phyloP scores from a whole-genome alignment of 2,329 filamentous ascomycete species.

The Diaporthe sp. region DNA sequence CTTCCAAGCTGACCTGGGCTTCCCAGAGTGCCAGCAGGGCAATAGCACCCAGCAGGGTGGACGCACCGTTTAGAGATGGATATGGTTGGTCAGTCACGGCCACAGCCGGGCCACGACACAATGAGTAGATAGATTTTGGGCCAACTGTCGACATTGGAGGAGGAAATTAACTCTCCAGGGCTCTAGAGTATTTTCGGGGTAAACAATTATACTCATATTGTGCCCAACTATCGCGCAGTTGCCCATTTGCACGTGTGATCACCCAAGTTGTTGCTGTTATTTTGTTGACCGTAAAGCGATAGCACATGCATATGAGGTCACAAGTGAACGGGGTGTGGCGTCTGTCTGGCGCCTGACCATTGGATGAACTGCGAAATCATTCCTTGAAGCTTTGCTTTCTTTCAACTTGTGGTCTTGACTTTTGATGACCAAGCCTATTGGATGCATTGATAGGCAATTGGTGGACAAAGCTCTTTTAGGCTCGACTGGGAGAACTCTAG shows the following conservation, averaged over 20 bases:
- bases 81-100: background rate
- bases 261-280: too few species aligned
- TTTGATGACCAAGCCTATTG: background rate
- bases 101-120: background rate
- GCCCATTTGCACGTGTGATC: too few species aligned
- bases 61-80: background rate
- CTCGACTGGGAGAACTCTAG: background rate
- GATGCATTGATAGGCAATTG: too few species aligned
- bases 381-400: background rate
- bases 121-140: background rate
- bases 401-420: background rate
- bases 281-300: too few species aligned
- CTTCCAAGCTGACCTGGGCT: slow-evolving; percentile 34
- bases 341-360: background rate
- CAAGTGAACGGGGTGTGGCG: background rate
- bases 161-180: background rate
- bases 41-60: too few species aligned
- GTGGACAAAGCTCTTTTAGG: background rate
- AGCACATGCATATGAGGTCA: background rate
- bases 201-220: background rate
- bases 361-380: background rate
- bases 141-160: background rate
- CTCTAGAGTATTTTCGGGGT: background rate
- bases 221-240: background rate
- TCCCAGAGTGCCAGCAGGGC: background rate